Percentiles rank a stretch among this genome's conserved stretches.
Conservation (phyloP, 202 grass and related monocot genomes). For the Setaria italica region DNA sequence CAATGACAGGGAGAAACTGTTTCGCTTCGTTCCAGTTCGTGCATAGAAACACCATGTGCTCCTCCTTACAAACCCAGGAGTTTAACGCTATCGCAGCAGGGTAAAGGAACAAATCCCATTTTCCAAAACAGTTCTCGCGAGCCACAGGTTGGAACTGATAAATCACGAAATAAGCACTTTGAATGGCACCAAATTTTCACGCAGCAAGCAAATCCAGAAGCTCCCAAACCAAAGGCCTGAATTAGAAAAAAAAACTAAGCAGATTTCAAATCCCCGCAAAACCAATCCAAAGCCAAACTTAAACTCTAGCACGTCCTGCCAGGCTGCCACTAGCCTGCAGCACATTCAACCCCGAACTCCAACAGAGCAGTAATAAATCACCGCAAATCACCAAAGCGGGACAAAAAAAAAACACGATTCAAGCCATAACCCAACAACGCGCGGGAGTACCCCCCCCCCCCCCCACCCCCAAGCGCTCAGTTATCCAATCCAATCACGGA, state of each 20-base stretch:
- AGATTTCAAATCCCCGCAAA: conserved; percentile 18
- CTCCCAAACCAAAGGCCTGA: conserved; percentile 3
- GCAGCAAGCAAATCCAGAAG: neutral
- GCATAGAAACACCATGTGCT: neutral
- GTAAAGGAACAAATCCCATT: neutral
- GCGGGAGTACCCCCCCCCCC: neutral
- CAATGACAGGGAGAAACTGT: neutral
- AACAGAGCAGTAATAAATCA: conserved; percentile 31
- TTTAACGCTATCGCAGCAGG: conserved; percentile 16
- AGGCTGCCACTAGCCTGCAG: neutral
- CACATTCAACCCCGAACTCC: conserved; percentile 11
- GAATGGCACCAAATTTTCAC: neutral
- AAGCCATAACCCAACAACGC: neutral
- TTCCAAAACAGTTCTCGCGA: neutral
- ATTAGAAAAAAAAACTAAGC: neutral
- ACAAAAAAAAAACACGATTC: neutral
- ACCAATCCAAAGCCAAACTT: conserved; percentile 4
- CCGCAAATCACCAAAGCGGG: conserved; percentile 14
- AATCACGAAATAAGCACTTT: neutral
- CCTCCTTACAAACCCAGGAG: neutral
- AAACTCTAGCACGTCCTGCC: neutral
- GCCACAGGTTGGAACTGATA: neutral
- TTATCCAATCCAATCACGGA: conserved; percentile 39
- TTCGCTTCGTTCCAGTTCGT: neutral
- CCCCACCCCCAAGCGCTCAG: neutral